phyloP scores from a whole-genome alignment of 768 basidiomycete genomes.

The Suillus spraguei region DNA sequence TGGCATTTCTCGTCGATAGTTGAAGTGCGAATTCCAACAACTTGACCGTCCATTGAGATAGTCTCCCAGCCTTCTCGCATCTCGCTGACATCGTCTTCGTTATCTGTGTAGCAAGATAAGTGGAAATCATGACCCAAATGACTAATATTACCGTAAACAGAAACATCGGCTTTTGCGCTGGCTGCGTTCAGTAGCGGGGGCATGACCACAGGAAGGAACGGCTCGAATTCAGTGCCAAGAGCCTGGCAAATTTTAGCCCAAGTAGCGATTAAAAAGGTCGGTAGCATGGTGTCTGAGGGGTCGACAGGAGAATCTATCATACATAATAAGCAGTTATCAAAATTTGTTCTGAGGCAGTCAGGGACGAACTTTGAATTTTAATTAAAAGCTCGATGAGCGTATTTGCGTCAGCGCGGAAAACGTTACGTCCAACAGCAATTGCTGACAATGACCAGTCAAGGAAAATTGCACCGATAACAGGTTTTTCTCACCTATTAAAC shows the following conservation, averaged over 20 bases:
- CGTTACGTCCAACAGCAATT: conserved; percentile 82
- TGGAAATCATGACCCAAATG: not conserved
- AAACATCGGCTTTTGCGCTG: conserved; percentile 78
- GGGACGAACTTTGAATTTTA: conserved; percentile 68
- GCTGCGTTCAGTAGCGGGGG: conserved; percentile 76
- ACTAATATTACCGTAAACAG: conserved; percentile 59
- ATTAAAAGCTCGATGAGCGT: conserved; percentile 74
- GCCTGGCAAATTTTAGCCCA: conserved; percentile 92
- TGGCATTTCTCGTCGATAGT: conserved; percentile 87
- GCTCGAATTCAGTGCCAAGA: conserved; percentile 82
- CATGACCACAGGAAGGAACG: conserved; percentile 85
- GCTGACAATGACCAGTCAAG: conserved; percentile 43
- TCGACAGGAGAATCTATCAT: conserved; percentile 64
- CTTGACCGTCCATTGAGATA: conserved; percentile 74
- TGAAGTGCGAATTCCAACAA: conserved; percentile 76
- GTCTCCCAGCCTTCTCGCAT: conserved; percentile 82
- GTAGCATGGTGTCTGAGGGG: conserved; percentile 68
- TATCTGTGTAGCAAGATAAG: conserved; percentile 37
- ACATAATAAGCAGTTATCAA: not conserved
- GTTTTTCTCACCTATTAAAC: conserved; percentile 63
- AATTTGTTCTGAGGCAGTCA: not conserved
- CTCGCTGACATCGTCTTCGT: conserved; percentile 54
- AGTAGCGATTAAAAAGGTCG: conserved; percentile 79
- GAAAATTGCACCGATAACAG: not conserved
- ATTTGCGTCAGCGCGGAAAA: conserved; percentile 75